Evolutionary conservation across 2,329 filamentous ascomycete species (phyloP), one percentile per base, ranked within the genome.

Genomic region (Fusarium sororula): DNA sequence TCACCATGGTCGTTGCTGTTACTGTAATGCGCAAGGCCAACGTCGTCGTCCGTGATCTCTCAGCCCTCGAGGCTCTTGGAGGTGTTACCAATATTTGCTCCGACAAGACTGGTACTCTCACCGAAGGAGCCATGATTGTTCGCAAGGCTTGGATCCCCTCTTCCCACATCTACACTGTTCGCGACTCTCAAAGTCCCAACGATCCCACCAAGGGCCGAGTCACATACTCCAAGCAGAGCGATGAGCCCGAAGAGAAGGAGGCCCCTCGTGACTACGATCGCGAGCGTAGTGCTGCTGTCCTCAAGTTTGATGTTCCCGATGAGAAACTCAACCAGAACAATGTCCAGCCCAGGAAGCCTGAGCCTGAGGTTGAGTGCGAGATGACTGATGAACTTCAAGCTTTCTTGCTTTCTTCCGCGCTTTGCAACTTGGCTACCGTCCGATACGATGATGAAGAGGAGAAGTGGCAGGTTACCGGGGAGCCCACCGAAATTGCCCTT

Each of bases 401-500:
- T 5, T 90, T 90, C 76, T 80, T 90, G 6, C 80, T 88, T 5
- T 85, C 90, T 5, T 85, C 90, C 20, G 88, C 91, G 3, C 86
- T 93, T 6, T 92, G 91, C 82, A 93, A 93, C 76, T 85, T 89
- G 38, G 86, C 88, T n/a, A 90, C 88, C 3, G 88, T 90, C 17
- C 84, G 88, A 48, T 86, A 85, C 62, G 88, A 89, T 51, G 84
- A 88, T 0, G 84, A 86, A n/a, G 85, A 87, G 35, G 82, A 84
- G 35, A 84, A 85, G 70, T 94, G 92, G 92, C 87, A 90, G 76
- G 90, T 90, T 3, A 90, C 89, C 18, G 92, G 91, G 18, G 91
- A 93, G 77, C 91, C 92, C 1, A 94, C 93, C 3, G 93, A 95
- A 78, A 92, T 94, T 74, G 92, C 93, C 3, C 87, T 95, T 11